Percentiles rank a stretch among this genome's conserved stretches.
Conservation (phyloP, 2,329 filamentous ascomycete genomes). For the Calonectria pseudoreteaudii region DNA sequence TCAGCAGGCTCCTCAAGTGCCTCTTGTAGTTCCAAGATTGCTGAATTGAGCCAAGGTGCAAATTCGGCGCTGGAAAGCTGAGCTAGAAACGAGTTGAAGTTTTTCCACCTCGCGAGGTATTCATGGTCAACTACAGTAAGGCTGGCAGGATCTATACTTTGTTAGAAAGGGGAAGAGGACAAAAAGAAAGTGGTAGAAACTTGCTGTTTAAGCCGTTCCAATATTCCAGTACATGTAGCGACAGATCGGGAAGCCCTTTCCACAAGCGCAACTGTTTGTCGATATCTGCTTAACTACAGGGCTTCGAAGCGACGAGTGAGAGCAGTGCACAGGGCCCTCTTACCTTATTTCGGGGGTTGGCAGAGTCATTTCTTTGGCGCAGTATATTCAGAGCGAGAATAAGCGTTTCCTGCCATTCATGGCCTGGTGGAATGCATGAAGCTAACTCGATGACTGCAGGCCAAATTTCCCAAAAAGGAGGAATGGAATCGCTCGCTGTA, state of each 20-base stretch:
- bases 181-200: not conserved
- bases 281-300: not conserved
- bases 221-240: not conserved
- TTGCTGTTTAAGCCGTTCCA: not conserved
- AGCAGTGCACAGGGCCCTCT: not conserved
- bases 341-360: not conserved
- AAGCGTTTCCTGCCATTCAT: not conserved
- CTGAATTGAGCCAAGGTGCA: not conserved
- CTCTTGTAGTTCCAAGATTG: not conserved
- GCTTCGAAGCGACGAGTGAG: not conserved
- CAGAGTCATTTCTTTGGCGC: not conserved
- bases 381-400: not conserved
- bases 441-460: not conserved
- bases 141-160: not conserved
- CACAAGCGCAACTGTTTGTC: not conserved
- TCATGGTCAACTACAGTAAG: not conserved
- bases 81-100: not conserved
- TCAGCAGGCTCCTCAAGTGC: not conserved
- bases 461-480: conserved; percentile 1
- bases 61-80: not conserved
- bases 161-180: not conserved
- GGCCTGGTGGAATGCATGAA: not conserved
- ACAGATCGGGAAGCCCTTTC: not conserved
- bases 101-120: not conserved
- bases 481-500: not conserved